Evolutionary conservation across 2,329 filamentous ascomycete species (phyloP), one percentile per base, ranked within the genome.

Genomic region (Penicillium sp.): DNA sequence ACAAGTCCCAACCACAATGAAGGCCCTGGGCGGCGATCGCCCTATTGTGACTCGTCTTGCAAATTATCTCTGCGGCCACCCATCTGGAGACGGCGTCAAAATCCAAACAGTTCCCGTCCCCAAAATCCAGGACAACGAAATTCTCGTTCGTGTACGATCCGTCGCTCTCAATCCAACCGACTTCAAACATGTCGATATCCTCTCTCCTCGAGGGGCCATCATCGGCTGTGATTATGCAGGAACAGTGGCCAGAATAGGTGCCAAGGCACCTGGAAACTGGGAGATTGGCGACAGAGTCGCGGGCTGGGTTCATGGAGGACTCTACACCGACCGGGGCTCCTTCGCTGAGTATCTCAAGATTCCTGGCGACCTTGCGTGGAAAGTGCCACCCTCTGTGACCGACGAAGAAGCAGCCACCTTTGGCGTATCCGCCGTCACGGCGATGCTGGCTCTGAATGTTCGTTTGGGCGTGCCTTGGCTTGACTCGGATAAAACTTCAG

Each of bases 321-420:
- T 59, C 2, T 56, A 57, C 31, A 13, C 46, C 9, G 61, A 65
- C 35, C 43, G 53, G 3, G 64, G 62, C 7, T 56, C 64, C 1
- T 66, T 66, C n/a, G 62, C 62, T 11, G 56, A 77, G 54, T 78
- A 76, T 58, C 69, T 69, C 62, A 71, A 70, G 40, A 73, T 75
- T 58, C 70, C 70, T 4, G 71, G 71, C 0, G 66, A 64, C 7
- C 66, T 77, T 1, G 65, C 75, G 0, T 69, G 61, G 27, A 73
- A 72, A 55, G 72, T 73, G 0, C 75, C 76, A 2, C 51, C 46
- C 7, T 66, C 31, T 16, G 67, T 73, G 44, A 71, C 47, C 27
- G 66, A 73, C 31, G 65, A 76, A 9, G 51, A 77, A 31, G 73
- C 69, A 1, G 59, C 65, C 11, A 72, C 71, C 0, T 55, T 75